A percentile compares a stretch with the other conserved stretches of the same genome.
These are phyloP conservation scores for Clarireedia monteithiana DNA, from an alignment of 2,329 filamentous ascomycete species.

Conservation along the genomic window DNA sequence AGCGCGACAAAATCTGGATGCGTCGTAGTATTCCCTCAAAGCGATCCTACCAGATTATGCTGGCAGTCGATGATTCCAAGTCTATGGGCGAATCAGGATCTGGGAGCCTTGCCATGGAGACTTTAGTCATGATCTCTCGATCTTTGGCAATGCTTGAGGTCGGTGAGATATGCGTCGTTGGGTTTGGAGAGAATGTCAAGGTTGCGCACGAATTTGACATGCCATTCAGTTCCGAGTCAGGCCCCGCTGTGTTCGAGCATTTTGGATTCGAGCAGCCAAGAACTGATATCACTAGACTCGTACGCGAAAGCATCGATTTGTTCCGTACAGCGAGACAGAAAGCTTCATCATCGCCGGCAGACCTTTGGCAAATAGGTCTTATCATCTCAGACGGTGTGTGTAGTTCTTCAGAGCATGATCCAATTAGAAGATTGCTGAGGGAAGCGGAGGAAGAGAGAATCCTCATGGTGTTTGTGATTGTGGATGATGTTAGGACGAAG, in stretches of 20 bases:
- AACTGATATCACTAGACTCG: slow-evolving; percentile 76
- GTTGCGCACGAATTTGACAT: slow-evolving; percentile 80
- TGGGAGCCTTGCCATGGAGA: slow-evolving; percentile 81
- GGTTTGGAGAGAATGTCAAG: slow-evolving; percentile 78
- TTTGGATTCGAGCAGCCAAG: slow-evolving; percentile 81
- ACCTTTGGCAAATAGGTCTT: slow-evolving; percentile 92
- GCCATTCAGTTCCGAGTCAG: slow-evolving; percentile 73
- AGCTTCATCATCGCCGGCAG: slow-evolving; percentile 44
- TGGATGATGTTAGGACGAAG: slow-evolving; percentile 56
- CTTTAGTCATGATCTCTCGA: slow-evolving; percentile 82
- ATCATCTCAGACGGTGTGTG: slow-evolving; percentile 93
- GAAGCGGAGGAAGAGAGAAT: slow-evolving; percentile 89
- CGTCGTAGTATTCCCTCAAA: slow-evolving; percentile 85
- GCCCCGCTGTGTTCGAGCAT: slow-evolving; percentile 73
- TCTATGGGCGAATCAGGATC: slow-evolving; percentile 80
- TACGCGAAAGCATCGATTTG: slow-evolving; percentile 68
- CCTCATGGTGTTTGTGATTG: slow-evolving; percentile 97
- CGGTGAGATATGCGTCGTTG: slow-evolving; percentile 84
- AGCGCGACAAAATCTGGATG: slow-evolving; percentile 99
- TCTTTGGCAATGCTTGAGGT: slow-evolving; percentile 88
- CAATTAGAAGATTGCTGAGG: slow-evolving; percentile 72
- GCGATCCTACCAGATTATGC: slow-evolving; percentile 91
- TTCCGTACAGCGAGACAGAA: slow-evolving; percentile 66
- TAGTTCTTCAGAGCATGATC: slow-evolving; percentile 70
- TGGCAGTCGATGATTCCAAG: slow-evolving; percentile 92